Conservation (phyloP, 176 grass and related monocot species). For the Lolium multiflorum region DNA sequence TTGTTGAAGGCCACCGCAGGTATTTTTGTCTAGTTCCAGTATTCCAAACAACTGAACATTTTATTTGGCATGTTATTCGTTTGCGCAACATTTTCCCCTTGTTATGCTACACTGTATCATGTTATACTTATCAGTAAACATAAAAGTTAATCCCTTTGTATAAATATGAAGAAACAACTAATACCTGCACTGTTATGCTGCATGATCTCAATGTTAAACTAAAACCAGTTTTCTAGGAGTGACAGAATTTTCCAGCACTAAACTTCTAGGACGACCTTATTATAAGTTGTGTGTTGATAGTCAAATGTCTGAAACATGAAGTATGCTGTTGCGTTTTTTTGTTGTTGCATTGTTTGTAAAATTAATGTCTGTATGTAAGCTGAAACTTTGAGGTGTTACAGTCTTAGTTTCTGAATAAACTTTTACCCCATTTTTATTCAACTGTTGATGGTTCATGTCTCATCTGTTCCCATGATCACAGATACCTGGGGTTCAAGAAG, state of each 20-base stretch:
- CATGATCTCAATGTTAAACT: neutral
- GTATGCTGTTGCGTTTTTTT: neutral
- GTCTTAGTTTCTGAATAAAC: neutral
- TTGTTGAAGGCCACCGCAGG: conserved; percentile 96
- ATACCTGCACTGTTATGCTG: neutral
- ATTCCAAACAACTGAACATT: neutral
- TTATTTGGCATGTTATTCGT: neutral
- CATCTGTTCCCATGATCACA: conserved; percentile 39
- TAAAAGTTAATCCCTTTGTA: neutral
- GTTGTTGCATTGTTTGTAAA: neutral
- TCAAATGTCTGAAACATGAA: neutral
- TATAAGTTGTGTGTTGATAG: neutral
- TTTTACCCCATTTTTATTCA: neutral
- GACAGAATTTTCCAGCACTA: neutral
- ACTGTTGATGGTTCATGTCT: neutral
- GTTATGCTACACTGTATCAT: neutral
- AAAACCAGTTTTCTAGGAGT: conserved; percentile 20
- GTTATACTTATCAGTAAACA: neutral
- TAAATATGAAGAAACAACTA: neutral
- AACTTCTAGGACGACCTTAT: neutral
- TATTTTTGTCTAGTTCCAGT: conserved; percentile 41
- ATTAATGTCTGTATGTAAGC: neutral
- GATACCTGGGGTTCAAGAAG: conserved; percentile 88
- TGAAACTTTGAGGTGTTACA: conserved; percentile 1
- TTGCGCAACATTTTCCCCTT: neutral